Base-by-base conservation (phyloP, 2,329 filamentous ascomycete genomes). In the Alternaria panax region DNA sequence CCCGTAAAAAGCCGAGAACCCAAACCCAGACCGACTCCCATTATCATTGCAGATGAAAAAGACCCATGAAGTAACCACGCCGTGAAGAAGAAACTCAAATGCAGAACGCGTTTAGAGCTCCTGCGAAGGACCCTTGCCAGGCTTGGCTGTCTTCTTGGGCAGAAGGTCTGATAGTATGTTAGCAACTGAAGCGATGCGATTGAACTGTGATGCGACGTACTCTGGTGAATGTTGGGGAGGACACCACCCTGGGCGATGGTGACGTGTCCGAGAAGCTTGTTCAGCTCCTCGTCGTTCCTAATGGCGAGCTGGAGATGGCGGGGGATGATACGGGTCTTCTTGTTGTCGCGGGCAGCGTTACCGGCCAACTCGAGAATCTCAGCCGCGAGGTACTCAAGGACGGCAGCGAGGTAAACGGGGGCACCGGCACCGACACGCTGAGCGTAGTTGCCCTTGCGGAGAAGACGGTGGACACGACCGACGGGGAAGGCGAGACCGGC, bases 321-420 rank as follows among this genome's bases (percentile, higher is more conserved):
- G 69, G 95, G 95, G 64, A 98, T 99, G 85, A 99, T 99, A 91
- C 95, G 93, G 69, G 94, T 99, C 91, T 98, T 98, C 92, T 99
- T 99, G 90, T 98, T 97, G 86, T 99, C 95, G 75, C 95, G 94
- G 67, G 95, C 95, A 76, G 95, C 95, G 83, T 99, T 99, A 75
- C 95, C 95, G 81, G 95, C 95, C 84, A 99, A 85, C 85, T 99
- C 95, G 78, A 99, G 93, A 75, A 99, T 97, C 86, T 99, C 95
- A 70, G 95, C 95, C 73, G 95, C 94, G 61, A 99, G 91, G 81
- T 99, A 99, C 85, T 99, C 95, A 50, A 99, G 92, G 56, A 99
- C 95, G 57, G 94, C 94, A 69, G 94, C 94, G 68, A 98, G 91
- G 82, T 98, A 98, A 78, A 98, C 94, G 68, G 94, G 94, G 71